These are phyloP conservation scores for Sporothrix protearum DNA, from an alignment of 2,329 filamentous ascomycete species.

Conservation along the genomic window DNA sequence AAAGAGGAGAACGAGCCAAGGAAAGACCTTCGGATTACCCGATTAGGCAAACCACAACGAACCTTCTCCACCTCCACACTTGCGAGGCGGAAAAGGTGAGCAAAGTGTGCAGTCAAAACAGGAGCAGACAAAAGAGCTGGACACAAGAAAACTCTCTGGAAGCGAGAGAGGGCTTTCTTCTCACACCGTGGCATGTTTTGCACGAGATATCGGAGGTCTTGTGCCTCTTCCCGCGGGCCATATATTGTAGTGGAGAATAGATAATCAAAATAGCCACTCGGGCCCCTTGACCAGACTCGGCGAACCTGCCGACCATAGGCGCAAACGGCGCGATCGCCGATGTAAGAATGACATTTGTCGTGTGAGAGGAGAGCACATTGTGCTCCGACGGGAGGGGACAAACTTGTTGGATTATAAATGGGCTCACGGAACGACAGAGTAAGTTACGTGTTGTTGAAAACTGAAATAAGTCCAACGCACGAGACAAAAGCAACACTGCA, in stretches of 20 bases:
- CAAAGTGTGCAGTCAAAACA: not conserved
- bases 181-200: not conserved
- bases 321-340: not conserved
- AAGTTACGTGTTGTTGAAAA: not conserved
- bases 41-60: constrained; percentile 21
- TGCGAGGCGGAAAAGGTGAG: not conserved
- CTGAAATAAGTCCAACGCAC: not conserved
- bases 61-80: not conserved
- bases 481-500: not conserved
- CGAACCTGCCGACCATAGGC: not conserved
- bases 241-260: not conserved
- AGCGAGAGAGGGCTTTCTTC: not conserved
- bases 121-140: not conserved
- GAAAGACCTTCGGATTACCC: constrained; percentile 17
- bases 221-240: not conserved
- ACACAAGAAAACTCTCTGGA: not conserved
- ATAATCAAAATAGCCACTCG: not conserved
- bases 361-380: not conserved
- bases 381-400: not conserved
- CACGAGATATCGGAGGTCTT: not conserved
- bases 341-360: not conserved
- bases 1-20: not conserved
- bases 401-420: not conserved
- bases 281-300: not conserved
- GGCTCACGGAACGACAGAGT: not conserved